Evolutionary conservation across 306 rosid species (phyloP), one percentile per base, ranked within the genome.

Genomic region (Ammopiptanthus mongolicus): DNA sequence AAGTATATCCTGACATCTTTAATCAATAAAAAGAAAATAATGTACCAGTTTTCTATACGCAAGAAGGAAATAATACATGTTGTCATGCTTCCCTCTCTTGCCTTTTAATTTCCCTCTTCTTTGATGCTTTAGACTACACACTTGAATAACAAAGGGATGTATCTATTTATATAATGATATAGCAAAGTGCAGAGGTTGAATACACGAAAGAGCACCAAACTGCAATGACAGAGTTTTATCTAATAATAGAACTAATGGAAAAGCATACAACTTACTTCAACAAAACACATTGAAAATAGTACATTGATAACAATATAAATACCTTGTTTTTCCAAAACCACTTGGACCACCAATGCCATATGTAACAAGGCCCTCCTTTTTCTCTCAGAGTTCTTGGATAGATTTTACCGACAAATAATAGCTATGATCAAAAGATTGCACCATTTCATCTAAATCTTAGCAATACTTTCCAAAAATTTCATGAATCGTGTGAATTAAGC

Each of bases 291-390:
- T 42, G 68, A 64, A 46, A 84, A 51, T 8, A 75, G 76, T 51
- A 22, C 65, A 67, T 67, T 25, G 21, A 31, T 46, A 67, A 69
- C 47, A 60, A 64, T 50, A 51, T 55, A 59, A 67, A 71, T 77
- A 92, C 92, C 99, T 96, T 58, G 98, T 78, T 90, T 96, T 96
- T 74, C 99, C 98, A 36, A 98, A 96, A 80, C 99, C 99, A 29
- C 97, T 87, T 21, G 98, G 96, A 79, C 99, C 98, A 55, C 99
- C 98, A 79, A 96, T 96, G 77, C 97, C 99, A 75, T 90, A 93
- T 5, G 92, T 89, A 61, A 96, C 98, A 74, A 92, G 83, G 63
- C 97, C 93, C 56, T 87, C 88, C 68, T 96, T 96, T 73, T 85
- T 96, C 86, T 89, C 97, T 81, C 99, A 84, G 37, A 96, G 93